phyloP scores from a whole-genome alignment of 352 stramenopile genomes.

The Peronosclerospora sorghi region DNA sequence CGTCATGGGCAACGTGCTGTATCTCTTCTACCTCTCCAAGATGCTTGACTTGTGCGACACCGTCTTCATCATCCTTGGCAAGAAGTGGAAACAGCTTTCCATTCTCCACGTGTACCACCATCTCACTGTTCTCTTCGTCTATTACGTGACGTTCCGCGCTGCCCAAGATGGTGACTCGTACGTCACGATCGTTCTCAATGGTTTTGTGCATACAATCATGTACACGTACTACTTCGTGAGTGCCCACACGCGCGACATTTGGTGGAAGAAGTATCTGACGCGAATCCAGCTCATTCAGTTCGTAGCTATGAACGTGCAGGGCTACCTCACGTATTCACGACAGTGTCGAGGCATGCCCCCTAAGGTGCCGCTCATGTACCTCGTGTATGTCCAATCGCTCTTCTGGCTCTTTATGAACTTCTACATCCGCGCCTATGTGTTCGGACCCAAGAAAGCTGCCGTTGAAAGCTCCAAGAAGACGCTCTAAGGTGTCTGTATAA shows the following conservation, averaged over 20 bases:
- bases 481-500: too few species aligned
- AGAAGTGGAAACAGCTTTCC: conserved; percentile 94
- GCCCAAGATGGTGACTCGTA: conserved; percentile 93
- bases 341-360: conserved; percentile 25
- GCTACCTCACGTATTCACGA: conserved; percentile 29
- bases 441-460: too few species aligned
- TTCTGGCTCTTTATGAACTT: conserved; percentile 96
- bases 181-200: conserved; percentile 92
- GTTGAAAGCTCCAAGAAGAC: too few species aligned
- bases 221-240: conserved; percentile 98
- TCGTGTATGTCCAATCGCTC: conserved; percentile 59
- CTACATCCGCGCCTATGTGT: too few species aligned
- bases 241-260: conserved; percentile 93
- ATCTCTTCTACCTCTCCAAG: conserved; percentile 96
- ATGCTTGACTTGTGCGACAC: conserved; percentile 85
- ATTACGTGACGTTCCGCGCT: conserved; percentile 90
- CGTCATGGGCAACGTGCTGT: conserved; percentile 89
- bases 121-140: conserved; percentile 92
- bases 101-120: conserved; percentile 98
- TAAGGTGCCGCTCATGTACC: conserved; percentile 30
- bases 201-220: conserved; percentile 96
- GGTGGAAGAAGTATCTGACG: conserved; percentile 96
- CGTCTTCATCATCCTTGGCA: conserved; percentile 94
- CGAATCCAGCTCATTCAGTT: conserved; percentile 81
- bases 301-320: conserved; percentile 26